Conservation (phyloP, 2,329 filamentous ascomycete genomes). For the Aspergillus hortae region DNA sequence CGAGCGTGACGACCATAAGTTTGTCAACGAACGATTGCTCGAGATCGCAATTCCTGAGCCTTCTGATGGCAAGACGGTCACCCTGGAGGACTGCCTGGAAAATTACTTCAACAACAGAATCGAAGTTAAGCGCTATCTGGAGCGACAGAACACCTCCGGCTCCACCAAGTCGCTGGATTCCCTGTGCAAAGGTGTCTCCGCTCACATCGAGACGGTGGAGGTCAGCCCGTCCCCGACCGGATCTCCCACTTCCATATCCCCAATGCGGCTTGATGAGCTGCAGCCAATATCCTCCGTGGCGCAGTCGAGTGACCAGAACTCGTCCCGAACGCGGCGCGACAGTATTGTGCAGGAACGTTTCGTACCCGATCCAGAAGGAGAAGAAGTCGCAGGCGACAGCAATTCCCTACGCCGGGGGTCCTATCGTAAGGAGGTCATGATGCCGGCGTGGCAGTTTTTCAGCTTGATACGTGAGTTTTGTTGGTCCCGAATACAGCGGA, state of each 20-base stretch:
- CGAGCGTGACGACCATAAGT: slow-evolving; percentile 85
- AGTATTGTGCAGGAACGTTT: slow-evolving; percentile 46
- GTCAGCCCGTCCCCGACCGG: slow-evolving; percentile 35
- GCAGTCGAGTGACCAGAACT: slow-evolving; percentile 22
- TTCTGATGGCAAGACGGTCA: slow-evolving; percentile 64
- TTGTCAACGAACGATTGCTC: slow-evolving; percentile 84
- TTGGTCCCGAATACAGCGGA: neutral
- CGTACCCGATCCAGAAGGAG: slow-evolving; percentile 43
- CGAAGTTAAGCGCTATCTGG: slow-evolving; percentile 75
- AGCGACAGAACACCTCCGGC: slow-evolving; percentile 56
- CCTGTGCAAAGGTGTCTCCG: slow-evolving; percentile 31
- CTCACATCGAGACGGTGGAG: slow-evolving; percentile 44
- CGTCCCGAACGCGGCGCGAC: slow-evolving; percentile 27
- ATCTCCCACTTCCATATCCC: slow-evolving; percentile 27
- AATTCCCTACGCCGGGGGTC: slow-evolving; percentile 35
- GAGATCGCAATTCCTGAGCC: slow-evolving; percentile 80
- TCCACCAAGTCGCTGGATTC: slow-evolving; percentile 40
- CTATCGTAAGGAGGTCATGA: slow-evolving; percentile 76
- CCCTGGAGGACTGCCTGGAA: slow-evolving; percentile 86
- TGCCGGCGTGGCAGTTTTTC: slow-evolving; percentile 98
- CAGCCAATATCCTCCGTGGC: slow-evolving; percentile 25
- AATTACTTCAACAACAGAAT: slow-evolving; percentile 93
- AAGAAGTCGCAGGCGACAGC: slow-evolving; percentile 25
- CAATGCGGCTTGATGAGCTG: slow-evolving; percentile 18
- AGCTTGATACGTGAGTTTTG: slow-evolving; percentile 74